Evolutionary conservation across 805 yeast genomes (phyloP), one percentile per base, ranked within the genome.

Genomic region (Wickerhamiella kurtzmanii): DNA sequence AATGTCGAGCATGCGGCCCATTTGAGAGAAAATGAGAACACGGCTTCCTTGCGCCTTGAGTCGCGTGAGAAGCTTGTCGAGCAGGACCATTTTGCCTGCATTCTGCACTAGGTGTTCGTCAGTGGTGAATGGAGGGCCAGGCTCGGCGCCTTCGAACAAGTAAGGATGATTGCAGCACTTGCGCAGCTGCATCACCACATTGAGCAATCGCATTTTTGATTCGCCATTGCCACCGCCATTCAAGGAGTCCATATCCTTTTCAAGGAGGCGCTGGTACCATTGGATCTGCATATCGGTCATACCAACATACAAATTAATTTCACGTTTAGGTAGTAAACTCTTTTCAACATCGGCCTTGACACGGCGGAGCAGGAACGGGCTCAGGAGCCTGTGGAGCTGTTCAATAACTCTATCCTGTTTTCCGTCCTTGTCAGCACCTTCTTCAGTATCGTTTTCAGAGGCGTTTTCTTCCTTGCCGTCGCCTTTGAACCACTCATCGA

Each of bases 151-250:
- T 61, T 89, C 96, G 60, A 92, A 92, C 44, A 89, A 67, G 64
- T 92, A 89, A 0, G 97, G 97, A 63, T 92, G 98, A 61, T 92
- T 89, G 63, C 97, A 92, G 64, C 97, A 89, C 64, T 89, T 89
- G 56, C 97, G 73, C 49, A 89, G 71, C 64, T 89, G 97, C 97
- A 89, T 89, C 9, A 92, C 96, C 54, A 89, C 89, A 59, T 89
- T 89, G 46, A 92, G 69, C 47, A 92, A 69, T 48, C 96, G 71
- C 3, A 96, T 88, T 56, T 88, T 89, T 18, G 63, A 60, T 61
- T 92, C 97, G 15, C 44, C 36, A 2, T 48, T 22, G 45, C 94
- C 73, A 2, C 49, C 46, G 3, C 95, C 95, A 63, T 88, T 89
- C 8, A 89, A 95, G 0, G 96, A 96, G 61, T 89, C 96, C 40